Conservation (phyloP, 179 eudicot genomes). For the Heliamphora pulchella region DNA sequence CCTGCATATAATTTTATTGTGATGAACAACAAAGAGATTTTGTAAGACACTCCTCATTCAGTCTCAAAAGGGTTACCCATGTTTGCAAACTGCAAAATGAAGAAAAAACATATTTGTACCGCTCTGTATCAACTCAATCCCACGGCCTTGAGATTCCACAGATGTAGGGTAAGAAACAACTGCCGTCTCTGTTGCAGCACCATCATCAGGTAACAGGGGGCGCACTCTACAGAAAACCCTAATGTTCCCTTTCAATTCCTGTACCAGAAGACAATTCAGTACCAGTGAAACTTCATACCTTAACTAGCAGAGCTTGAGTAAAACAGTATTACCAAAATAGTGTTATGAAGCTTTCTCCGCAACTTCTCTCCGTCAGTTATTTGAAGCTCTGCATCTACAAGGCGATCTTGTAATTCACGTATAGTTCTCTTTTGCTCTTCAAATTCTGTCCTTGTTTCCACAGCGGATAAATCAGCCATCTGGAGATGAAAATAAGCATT, state of each 20-base stretch:
- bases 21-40: background rate
- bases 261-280: constrained; percentile 18
- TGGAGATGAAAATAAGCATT: constrained; percentile 21
- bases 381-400: constrained; percentile 54
- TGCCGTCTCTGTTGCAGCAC: constrained; percentile 34
- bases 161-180: constrained; percentile 53
- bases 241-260: constrained; percentile 80
- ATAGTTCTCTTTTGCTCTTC: constrained; percentile 40
- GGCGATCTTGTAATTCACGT: constrained; percentile 36
- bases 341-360: constrained; percentile 70
- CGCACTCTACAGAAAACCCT: constrained; percentile 84
- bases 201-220: constrained; percentile 65
- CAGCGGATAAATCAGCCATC: constrained; percentile 57
- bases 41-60: background rate
- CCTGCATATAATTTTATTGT: background rate
- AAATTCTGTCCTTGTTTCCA: constrained; percentile 43
- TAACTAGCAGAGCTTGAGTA: background rate
- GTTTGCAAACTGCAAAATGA: constrained; percentile 4
- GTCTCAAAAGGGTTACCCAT: background rate
- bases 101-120: constrained; percentile 31
- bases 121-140: constrained; percentile 53
- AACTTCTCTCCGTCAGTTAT: constrained; percentile 55
- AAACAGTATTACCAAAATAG: constrained; percentile 45
- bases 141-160: constrained; percentile 51
- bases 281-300: background rate